Conservation (phyloP, 2,329 filamentous ascomycete species). For the Hymenoscyphus occultus region DNA sequence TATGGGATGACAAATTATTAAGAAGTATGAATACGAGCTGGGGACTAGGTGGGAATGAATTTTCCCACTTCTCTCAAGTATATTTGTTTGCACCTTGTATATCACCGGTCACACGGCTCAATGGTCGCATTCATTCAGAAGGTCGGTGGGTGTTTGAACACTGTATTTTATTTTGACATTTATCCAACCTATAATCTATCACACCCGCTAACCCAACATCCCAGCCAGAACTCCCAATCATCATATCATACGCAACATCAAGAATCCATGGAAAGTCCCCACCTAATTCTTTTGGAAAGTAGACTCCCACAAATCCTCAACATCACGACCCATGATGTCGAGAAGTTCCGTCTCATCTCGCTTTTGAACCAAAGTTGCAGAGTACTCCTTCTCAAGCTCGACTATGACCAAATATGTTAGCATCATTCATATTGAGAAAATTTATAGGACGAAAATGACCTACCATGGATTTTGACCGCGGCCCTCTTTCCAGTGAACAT, state of each 20-base stretch:
- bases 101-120: no score
- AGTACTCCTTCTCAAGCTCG: slow-evolving; percentile 18
- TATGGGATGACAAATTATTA: no score
- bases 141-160: no score
- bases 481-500: slow-evolving; percentile 57
- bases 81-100: no score
- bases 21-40: no score
- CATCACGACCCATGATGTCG: slow-evolving; percentile 16
- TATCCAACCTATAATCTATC: no score
- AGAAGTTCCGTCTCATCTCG: slow-evolving; percentile 9
- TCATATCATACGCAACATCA: neutral
- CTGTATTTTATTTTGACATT: no score
- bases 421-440: neutral
- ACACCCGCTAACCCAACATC: no score
- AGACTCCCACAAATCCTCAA: slow-evolving; percentile 18
- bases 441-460: slow-evolving; percentile 29
- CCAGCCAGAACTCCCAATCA: neutral
- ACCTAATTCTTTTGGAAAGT: neutral
- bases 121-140: no score
- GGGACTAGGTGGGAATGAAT: no score
- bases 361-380: slow-evolving; percentile 9
- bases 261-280: neutral
- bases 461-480: slow-evolving; percentile 56
- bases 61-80: no score
- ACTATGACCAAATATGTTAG: slow-evolving; percentile 10